Conservation (phyloP, 2,329 filamentous ascomycete genomes). For the Clonostachys rhizophaga region DNA sequence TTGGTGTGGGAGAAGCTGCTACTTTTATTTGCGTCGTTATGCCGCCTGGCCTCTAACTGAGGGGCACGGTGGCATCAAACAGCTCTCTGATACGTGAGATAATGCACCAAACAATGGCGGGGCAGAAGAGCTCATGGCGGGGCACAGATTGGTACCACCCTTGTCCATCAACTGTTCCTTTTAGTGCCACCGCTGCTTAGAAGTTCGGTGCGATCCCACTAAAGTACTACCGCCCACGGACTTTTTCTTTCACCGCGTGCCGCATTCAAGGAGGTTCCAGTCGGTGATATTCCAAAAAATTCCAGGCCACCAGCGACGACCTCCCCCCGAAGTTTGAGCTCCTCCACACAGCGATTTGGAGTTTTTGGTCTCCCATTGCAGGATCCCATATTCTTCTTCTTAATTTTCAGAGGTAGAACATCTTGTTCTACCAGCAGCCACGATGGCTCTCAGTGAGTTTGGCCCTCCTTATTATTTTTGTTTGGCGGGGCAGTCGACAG, state of each 20-base stretch:
- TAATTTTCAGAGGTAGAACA: conserved; percentile 10
- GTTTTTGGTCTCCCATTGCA: conserved; percentile 4
- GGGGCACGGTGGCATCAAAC: too few species aligned
- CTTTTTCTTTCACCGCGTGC: conserved; percentile 24
- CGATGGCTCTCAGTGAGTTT: conserved; percentile 32
- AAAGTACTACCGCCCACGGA: conserved; percentile 10
- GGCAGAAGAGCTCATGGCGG: too few species aligned
- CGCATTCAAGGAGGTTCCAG: conserved; percentile 14
- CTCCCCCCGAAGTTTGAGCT: conserved; percentile 18
- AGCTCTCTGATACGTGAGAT: too few species aligned
- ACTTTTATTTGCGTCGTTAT: too few species aligned
- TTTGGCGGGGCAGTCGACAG: conserved; percentile 3
- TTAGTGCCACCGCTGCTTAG: too few species aligned
- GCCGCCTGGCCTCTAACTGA: too few species aligned
- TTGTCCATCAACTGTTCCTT: too few species aligned
- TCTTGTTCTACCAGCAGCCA: conserved; percentile 18
- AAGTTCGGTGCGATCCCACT: too few species aligned
- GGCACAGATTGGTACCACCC: too few species aligned
- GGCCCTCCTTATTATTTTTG: conserved; percentile 7
- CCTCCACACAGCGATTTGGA: neutral
- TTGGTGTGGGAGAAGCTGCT: neutral
- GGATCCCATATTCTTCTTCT: conserved; percentile 1
- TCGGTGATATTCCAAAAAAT: conserved; percentile 21
- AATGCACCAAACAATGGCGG: too few species aligned
- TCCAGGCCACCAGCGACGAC: conserved; percentile 9